Percentiles rank a stretch among this genome's conserved stretches.
These are phyloP conservation scores for Globisporangium parvum DNA, from an alignment of 352 stramenopile species.

Conservation along the genomic window DNA sequence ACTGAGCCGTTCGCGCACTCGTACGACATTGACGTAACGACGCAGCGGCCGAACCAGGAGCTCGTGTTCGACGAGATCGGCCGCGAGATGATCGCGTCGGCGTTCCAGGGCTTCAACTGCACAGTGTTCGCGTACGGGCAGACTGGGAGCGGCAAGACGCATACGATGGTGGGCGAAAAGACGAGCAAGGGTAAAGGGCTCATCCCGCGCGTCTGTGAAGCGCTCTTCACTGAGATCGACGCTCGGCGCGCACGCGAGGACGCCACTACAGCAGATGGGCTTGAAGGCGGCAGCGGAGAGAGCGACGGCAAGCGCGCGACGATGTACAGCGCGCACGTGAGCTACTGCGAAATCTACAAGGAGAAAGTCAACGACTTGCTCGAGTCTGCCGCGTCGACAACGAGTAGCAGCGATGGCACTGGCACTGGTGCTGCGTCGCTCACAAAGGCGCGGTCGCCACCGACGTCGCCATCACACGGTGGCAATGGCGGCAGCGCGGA, in stretches of 20 bases:
- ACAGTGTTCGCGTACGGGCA: slow-evolving; percentile 79
- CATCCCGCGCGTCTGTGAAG: slow-evolving; percentile 76
- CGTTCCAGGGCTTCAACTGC: slow-evolving; percentile 82
- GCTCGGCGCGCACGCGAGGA: slow-evolving; percentile 22
- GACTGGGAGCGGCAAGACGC: slow-evolving; percentile 77
- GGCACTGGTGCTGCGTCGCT: background rate
- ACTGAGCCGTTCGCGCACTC: slow-evolving; percentile 31
- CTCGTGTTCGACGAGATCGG: slow-evolving; percentile 79
- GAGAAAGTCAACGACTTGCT: slow-evolving; percentile 85
- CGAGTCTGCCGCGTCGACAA: slow-evolving; percentile 18
- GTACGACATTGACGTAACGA: slow-evolving; percentile 35
- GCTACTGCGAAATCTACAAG: slow-evolving; percentile 87
- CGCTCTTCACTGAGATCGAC: slow-evolving; percentile 67
- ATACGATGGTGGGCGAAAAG: slow-evolving; percentile 83
- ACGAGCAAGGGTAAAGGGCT: slow-evolving; percentile 49
- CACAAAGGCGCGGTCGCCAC: slow-evolving; percentile 23
- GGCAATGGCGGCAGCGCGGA: background rate
- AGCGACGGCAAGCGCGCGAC: slow-evolving; percentile 9
- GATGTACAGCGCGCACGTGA: slow-evolving; percentile 55
- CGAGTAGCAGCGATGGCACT: background rate
- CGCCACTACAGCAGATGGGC: slow-evolving; percentile 10
- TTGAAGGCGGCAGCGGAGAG: slow-evolving; percentile 9
- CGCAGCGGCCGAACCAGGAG: slow-evolving; percentile 54
- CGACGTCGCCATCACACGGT: slow-evolving; percentile 15
- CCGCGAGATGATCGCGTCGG: slow-evolving; percentile 52